phyloP scores from a whole-genome alignment of 2,329 filamentous ascomycete genomes.

The Pseudogymnoascus verrucosus region DNA sequence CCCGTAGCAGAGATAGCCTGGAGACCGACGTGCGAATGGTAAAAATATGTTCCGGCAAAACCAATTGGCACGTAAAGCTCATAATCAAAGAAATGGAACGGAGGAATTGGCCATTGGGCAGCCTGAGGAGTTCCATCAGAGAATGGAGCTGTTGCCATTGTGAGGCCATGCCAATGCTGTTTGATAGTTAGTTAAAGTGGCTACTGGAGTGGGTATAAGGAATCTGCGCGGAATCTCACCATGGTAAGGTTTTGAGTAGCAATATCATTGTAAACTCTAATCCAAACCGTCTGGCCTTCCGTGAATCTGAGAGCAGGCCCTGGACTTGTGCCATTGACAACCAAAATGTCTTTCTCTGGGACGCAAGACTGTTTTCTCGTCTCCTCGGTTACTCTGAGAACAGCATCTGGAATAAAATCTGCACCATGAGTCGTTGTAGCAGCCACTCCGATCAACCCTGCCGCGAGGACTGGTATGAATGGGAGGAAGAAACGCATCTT shows the following conservation, averaged over 20 bases:
- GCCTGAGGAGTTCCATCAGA: conserved; percentile 43
- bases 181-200: neutral
- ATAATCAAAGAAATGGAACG: conserved; percentile 47
- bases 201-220: neutral
- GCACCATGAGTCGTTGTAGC: conserved; percentile 16
- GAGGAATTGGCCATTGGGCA: conserved; percentile 47
- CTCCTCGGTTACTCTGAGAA: conserved; percentile 33
- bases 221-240: conserved; percentile 23
- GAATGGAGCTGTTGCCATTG: conserved; percentile 40
- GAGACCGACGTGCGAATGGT: conserved; percentile 47
- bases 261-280: conserved; percentile 47
- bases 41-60: conserved; percentile 47
- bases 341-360: conserved; percentile 30
- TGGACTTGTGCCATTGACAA: conserved; percentile 42
- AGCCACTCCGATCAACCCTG: neutral
- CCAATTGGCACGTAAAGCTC: conserved; percentile 37
- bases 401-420: conserved; percentile 31
- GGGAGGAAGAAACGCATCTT: neutral
- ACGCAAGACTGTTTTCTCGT: conserved; percentile 31
- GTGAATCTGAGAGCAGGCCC: conserved; percentile 37
- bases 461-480: neutral
- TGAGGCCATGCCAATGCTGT: conserved; percentile 49
- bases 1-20: conserved; percentile 42
- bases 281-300: conserved; percentile 39
- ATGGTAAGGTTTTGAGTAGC: conserved; percentile 41